Conservation (phyloP, 257 asterid genomes). For the Solanum peruvianum region DNA sequence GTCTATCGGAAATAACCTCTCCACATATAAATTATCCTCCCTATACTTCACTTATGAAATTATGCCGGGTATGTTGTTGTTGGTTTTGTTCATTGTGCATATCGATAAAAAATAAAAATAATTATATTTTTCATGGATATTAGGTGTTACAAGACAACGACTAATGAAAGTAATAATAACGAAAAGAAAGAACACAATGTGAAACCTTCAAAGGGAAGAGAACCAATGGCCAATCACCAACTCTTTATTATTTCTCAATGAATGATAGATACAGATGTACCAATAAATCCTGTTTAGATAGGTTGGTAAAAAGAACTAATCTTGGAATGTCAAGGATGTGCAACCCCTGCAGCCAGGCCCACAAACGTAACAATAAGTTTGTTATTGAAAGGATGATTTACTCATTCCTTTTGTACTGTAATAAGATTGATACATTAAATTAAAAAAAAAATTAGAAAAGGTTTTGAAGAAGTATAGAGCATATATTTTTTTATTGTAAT, state of each 20-base stretch:
- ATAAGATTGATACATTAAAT: not conserved
- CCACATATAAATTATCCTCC: no score
- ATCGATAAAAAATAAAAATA: not conserved
- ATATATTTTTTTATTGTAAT: not conserved
- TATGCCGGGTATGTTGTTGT: not conserved
- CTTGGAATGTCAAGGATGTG: not conserved
- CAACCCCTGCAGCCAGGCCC: not conserved
- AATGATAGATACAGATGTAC: not conserved
- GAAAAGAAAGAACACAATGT: not conserved
- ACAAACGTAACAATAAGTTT: not conserved
- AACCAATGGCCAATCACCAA: not conserved
- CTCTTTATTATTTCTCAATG: not conserved
- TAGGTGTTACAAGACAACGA: not conserved
- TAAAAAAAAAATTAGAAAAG: not conserved
- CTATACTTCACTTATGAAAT: no score
- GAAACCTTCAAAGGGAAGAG: not conserved
- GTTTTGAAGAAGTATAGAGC: not conserved
- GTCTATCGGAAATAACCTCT: not conserved
- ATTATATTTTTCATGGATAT: not conserved
- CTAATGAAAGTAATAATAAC: not conserved
- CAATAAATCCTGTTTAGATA: not conserved
- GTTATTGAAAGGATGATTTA: not conserved
- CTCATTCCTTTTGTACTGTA: not conserved
- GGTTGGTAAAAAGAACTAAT: not conserved
- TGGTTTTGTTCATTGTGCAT: not conserved